A percentile compares a stretch with the other conserved stretches of the same genome.
Conservation (phyloP, 257 asterid species). For the Primulina eburnea region DNA sequence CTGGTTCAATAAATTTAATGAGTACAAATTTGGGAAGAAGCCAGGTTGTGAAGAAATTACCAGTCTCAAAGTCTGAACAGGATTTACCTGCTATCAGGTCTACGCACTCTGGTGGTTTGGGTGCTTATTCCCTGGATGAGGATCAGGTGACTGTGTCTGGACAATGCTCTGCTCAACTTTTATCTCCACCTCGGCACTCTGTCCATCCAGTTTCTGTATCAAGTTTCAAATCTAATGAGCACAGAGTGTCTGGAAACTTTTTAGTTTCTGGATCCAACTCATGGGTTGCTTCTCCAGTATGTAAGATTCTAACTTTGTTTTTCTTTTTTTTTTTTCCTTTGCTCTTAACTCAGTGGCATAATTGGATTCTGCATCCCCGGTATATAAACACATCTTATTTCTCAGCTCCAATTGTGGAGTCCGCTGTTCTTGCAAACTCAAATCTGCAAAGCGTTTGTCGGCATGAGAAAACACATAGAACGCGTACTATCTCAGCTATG, state of each 20-base stretch:
- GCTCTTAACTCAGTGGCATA: conserved; percentile 16
- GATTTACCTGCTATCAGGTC: conserved; percentile 70
- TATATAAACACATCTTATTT: conserved; percentile 28
- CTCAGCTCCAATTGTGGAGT: conserved; percentile 55
- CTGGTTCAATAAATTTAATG: conserved; percentile 61
- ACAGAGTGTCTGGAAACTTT: conserved; percentile 42
- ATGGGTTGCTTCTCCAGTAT: conserved; percentile 55
- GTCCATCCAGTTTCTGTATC: conserved; percentile 40
- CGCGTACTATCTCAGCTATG: conserved; percentile 75
- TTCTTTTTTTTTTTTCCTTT: conserved; percentile 20
- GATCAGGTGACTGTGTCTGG: conserved; percentile 52
- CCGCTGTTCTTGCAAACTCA: conserved; percentile 43
- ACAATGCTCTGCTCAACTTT: conserved; percentile 38
- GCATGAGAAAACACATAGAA: conserved; percentile 47
- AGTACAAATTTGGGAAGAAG: conserved; percentile 47
- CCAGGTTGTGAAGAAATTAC: conserved; percentile 48
- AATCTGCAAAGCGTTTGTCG: conserved; percentile 40
- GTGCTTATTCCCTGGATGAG: conserved; percentile 52
- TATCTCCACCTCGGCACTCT: conserved; percentile 42
- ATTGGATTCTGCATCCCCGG: conserved; percentile 17
- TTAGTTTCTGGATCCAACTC: conserved; percentile 49
- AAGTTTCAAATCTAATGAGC: conserved; percentile 39
- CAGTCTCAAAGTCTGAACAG: conserved; percentile 84
- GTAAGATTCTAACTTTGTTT: conserved; percentile 48
- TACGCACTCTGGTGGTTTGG: conserved; percentile 56